Evolutionary conservation across 306 rosid species (phyloP).

Genomic region (Vicia sativa): DNA sequence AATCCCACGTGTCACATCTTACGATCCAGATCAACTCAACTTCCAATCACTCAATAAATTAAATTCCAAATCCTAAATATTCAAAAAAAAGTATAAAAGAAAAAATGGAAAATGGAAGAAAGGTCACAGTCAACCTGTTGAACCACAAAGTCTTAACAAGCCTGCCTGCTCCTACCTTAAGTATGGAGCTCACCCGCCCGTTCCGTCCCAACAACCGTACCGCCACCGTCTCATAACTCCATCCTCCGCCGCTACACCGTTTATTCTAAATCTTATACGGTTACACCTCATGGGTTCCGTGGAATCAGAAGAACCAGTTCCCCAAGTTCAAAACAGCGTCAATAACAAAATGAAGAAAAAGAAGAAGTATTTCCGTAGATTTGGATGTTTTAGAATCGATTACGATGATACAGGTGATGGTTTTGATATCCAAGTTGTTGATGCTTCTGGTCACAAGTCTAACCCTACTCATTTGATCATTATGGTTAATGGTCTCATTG

Average conservation of each 20-base stretch:
- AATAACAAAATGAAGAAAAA: conserved; percentile 24
- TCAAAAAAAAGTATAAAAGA: background rate
- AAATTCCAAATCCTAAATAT: background rate
- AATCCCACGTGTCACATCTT: background rate
- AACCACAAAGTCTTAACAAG: background rate
- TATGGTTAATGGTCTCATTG: conserved; percentile 82
- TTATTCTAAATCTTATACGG: background rate
- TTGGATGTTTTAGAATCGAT: conserved; percentile 61
- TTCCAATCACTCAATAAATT: too few relatives aligned
- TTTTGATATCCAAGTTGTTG: conserved; percentile 63
- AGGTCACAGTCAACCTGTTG: background rate
- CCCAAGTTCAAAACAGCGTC: conserved; percentile 32
- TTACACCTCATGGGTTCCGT: conserved; percentile 23
- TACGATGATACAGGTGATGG: conserved; percentile 44
- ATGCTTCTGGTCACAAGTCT: conserved; percentile 44
- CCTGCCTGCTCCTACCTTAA: too few relatives aligned
- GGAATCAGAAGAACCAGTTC: conserved; percentile 34
- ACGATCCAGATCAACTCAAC: background rate
- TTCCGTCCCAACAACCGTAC: background rate
- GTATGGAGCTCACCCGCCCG: too few relatives aligned
- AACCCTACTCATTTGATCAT: conserved; percentile 67
- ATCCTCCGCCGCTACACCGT: background rate
- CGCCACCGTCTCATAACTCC: background rate
- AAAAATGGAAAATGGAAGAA: background rate
- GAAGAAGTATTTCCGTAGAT: conserved; percentile 42